Conservation (phyloP, 805 yeast genomes). For the Pichia californica region DNA sequence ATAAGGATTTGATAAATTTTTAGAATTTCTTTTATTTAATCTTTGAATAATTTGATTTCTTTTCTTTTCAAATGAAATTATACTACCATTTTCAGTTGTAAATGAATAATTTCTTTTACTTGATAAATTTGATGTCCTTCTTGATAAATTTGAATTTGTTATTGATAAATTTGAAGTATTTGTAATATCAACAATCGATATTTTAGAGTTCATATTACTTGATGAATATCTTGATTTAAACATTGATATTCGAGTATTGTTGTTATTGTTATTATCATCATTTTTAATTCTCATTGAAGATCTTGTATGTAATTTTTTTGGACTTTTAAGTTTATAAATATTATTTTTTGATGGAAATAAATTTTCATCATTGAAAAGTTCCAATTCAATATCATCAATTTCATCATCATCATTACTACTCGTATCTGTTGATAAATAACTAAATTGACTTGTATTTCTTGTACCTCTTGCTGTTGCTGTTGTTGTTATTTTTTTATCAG, state of each 20-base stretch:
- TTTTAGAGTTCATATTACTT: background rate
- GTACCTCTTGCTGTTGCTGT: background rate
- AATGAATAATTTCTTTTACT: background rate
- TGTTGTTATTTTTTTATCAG: background rate
- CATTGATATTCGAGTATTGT: background rate
- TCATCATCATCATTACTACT: conserved; percentile 2
- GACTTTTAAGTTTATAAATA: background rate
- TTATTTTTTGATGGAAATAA: background rate
- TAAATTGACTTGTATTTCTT: background rate
- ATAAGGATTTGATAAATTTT: conserved; percentile 8
- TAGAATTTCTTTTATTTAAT: conserved; percentile 6
- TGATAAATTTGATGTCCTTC: background rate
- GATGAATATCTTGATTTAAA: background rate
- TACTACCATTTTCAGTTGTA: background rate
- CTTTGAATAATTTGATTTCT: conserved; percentile 3
- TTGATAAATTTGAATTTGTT: background rate
- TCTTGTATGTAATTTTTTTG: background rate
- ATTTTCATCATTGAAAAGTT: conserved; percentile 5
- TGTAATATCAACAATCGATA: conserved; percentile 2
- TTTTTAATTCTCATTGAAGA: conserved; percentile 1
- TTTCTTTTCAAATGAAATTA: conserved; percentile 6
- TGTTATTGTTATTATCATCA: background rate
- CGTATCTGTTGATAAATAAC: conserved; percentile 1
- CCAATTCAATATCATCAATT: conserved; percentile 3
- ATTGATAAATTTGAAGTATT: background rate